Evolutionary conservation across 176 grass and related monocot genomes (phyloP).

Genomic region (Carex parvula): DNA sequence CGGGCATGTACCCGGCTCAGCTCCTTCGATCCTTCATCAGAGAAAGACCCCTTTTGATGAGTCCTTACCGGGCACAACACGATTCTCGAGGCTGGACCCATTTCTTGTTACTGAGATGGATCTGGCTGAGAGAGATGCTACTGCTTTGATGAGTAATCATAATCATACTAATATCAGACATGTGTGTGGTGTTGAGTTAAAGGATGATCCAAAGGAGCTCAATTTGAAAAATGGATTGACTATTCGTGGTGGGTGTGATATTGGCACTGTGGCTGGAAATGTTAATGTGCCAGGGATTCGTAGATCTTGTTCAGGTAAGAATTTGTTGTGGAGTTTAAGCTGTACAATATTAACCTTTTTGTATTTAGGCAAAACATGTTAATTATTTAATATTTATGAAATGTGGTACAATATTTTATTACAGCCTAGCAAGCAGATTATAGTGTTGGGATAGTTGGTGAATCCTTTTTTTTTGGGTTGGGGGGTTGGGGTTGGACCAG

Average conservation of each 20-base stretch:
- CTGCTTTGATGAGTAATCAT: not conserved
- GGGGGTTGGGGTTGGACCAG: not conserved
- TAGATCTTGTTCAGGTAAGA: not conserved
- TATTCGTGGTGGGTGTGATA: not conserved
- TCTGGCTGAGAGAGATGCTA: constrained; percentile 3
- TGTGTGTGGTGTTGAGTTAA: not conserved
- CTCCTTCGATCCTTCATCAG: constrained; percentile 20
- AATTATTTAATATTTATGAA: not conserved
- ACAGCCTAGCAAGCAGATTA: not conserved
- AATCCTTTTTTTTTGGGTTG: not conserved
- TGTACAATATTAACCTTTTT: not conserved
- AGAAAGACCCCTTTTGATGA: not conserved
- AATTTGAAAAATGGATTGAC: not conserved
- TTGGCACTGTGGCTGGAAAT: not conserved
- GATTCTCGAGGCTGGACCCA: constrained; percentile 5
- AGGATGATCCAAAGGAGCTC: not conserved
- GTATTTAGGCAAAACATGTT: constrained; percentile 1
- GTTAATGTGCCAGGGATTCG: not conserved
- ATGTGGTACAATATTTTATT: not conserved
- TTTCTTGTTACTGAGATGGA: constrained; percentile 20
- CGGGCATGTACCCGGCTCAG: constrained; percentile 4
- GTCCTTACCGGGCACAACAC: not conserved
- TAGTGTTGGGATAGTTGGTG: not conserved
- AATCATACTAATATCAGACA: not conserved
- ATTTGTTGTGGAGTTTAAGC: not conserved